phyloP scores from a whole-genome alignment of 441 rosid genomes.

The Melastoma candidum region DNA sequence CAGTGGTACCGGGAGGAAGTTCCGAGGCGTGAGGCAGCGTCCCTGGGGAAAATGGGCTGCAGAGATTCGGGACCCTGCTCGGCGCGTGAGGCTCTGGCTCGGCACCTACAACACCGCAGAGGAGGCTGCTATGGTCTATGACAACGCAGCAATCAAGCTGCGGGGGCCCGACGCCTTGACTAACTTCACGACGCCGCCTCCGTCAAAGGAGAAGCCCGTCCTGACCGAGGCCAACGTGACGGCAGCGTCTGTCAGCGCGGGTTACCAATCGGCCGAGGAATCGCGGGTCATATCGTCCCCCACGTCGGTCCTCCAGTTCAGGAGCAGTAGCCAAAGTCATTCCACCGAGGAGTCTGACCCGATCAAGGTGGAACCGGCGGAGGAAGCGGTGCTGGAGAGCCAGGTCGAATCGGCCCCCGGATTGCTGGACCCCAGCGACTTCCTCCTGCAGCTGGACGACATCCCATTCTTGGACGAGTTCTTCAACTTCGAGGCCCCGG shows the following conservation, averaged over 20 bases:
- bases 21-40: constrained; percentile 81
- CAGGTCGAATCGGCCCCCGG: constrained; percentile 2
- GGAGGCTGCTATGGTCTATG: constrained; percentile 92
- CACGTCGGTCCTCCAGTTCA: constrained; percentile 4
- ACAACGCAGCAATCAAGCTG: constrained; percentile 82
- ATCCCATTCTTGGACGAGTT: constrained; percentile 8
- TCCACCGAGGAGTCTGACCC: not conserved
- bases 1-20: constrained; percentile 36
- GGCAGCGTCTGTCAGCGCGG: constrained; percentile 12
- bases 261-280: constrained; percentile 11
- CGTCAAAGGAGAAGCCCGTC: constrained; percentile 8
- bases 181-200: constrained; percentile 51
- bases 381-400: constrained; percentile 8
- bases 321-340: constrained; percentile 4
- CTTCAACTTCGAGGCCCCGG: constrained; percentile 9
- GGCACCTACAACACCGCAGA: constrained; percentile 92
- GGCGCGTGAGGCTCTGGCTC: constrained; percentile 78
- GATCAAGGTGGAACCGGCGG: not conserved
- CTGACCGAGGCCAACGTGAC: constrained; percentile 18
- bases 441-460: not conserved
- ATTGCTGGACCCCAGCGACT: not conserved
- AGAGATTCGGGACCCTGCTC: constrained; percentile 89
- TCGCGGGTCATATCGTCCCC: constrained; percentile 8
- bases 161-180: constrained; percentile 88
- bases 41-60: constrained; percentile 99